A percentile compares a stretch with the other conserved stretches of the same genome.
phyloP scores from a whole-genome alignment of 31 red algal species.

The Asparagopsis taxiformis region DNA sequence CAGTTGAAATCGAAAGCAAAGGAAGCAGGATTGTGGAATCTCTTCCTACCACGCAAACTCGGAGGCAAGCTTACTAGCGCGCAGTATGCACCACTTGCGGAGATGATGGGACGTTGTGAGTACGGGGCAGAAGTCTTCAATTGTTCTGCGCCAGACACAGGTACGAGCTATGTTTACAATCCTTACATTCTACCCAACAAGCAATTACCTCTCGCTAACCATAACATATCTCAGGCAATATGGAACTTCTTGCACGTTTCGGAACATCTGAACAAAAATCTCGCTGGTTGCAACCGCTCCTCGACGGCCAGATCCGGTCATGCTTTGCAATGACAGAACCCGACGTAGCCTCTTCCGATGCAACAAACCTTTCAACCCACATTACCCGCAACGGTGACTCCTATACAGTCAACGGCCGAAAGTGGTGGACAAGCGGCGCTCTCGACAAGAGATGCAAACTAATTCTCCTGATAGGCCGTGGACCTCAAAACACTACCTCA shows the following conservation, averaged over 20 bases:
- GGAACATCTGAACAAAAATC: constrained; percentile 69
- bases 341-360: constrained; percentile 77
- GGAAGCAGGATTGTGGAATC: constrained; percentile 75
- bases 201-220: background rate
- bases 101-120: constrained; percentile 52
- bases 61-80: constrained; percentile 54
- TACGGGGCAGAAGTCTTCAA: constrained; percentile 80
- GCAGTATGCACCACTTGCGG: constrained; percentile 82
- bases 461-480: constrained; percentile 65
- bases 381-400: constrained; percentile 19
- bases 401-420: constrained; percentile 73
- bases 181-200: background rate
- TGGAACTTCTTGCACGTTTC: constrained; percentile 78
- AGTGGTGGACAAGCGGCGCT: constrained; percentile 93
- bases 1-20: constrained; percentile 64
- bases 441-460: constrained; percentile 76
- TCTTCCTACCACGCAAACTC: constrained; percentile 73
- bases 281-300: constrained; percentile 68
- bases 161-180: constrained; percentile 12
- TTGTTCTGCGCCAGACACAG: constrained; percentile 91
- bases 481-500: background rate
- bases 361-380: constrained; percentile 74
- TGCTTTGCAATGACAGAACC: constrained; percentile 98
- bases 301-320: constrained; percentile 81
- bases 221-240: constrained; percentile 67